These are phyloP conservation scores for Camelina neglecta DNA, from an alignment of 345 rosid genomes.

Conservation along the genomic window DNA sequence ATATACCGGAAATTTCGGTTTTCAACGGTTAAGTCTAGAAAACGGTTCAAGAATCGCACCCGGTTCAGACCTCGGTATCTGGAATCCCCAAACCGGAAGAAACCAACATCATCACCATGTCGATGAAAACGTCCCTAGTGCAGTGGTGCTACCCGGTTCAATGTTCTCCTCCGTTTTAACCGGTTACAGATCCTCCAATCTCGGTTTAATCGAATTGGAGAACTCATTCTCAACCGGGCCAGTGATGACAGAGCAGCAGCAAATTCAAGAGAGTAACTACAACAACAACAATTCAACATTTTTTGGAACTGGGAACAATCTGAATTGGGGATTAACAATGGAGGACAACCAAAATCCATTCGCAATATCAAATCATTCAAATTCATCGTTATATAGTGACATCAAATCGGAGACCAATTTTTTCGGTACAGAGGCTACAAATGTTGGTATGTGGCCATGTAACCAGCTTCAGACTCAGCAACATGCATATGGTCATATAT, in stretches of 20 bases:
- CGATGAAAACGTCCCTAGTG: slow-evolving; percentile 46
- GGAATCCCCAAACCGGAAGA: slow-evolving; percentile 44
- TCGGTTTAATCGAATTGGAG: slow-evolving; percentile 45
- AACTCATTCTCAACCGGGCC: slow-evolving; percentile 45
- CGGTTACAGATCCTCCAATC: slow-evolving; percentile 50
- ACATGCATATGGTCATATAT: slow-evolving; percentile 48
- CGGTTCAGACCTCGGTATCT: slow-evolving; percentile 45
- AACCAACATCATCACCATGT: slow-evolving; percentile 36
- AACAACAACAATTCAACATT: slow-evolving; percentile 62
- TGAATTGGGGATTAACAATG: slow-evolving; percentile 69
- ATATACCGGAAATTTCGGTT: slow-evolving; percentile 42
- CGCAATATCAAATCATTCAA: slow-evolving; percentile 51
- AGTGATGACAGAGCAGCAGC: slow-evolving; percentile 54
- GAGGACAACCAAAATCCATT: slow-evolving; percentile 40
- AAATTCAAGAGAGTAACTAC: slow-evolving; percentile 50
- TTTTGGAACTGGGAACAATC: slow-evolving; percentile 50
- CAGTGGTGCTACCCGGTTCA: slow-evolving; percentile 46
- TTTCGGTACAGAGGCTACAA: slow-evolving; percentile 52
- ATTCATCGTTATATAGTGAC: slow-evolving; percentile 59
- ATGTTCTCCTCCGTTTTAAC: slow-evolving; percentile 44
- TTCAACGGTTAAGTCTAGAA: slow-evolving; percentile 41
- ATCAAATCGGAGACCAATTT: slow-evolving; percentile 73
- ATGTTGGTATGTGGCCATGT: slow-evolving; percentile 56
- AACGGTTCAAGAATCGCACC: slow-evolving; percentile 39
- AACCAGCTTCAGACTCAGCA: slow-evolving; percentile 57